Base-by-base conservation (phyloP, 1,139 yeast species). In the Kodamaea plutei region DNA sequence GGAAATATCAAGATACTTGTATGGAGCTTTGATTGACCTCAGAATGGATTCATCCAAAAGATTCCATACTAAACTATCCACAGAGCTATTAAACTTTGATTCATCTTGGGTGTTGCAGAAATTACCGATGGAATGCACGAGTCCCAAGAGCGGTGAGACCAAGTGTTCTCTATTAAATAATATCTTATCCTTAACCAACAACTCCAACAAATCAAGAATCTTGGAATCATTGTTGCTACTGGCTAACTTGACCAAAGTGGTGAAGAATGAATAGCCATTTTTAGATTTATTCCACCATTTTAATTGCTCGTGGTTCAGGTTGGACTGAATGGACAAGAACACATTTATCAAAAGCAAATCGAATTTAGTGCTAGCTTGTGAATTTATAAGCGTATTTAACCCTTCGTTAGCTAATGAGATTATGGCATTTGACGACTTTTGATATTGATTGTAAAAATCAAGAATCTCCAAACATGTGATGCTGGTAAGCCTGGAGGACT, bases 1-100 rank as follows among this genome's bases (percentile, higher is more conserved):
- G 2, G 84, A 67, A 36, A 66, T 48, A 49, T 89, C 97, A 33
- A 85, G 70, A 44, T 87, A 89, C 50, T 84, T 87, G 57, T 82
- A 91, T 0, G 96, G 96, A 1, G 85, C 60, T 38, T 76, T 70
- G 33, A 82, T 68, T 38, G 79, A 68, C 42, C 96, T 69, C 1
- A 87, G 64, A 16, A 85, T 68, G 1, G 84, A 64, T 50, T 88
- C 93, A 50, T 88, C 95, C 10, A 89, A 43, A 23, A 85, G 54
- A 10, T 61, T 61, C 81, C 87, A 82, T 17, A 56, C 29, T n/a
- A n/a, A n/a, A n/a, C n/a, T n/a, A n/a, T n/a, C n/a, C n/a, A n/a
- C n/a, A n/a, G n/a, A n/a, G n/a, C n/a, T n/a, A n/a, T n/a, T n/a
- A n/a, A n/a, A n/a, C n/a, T n/a, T n/a, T n/a, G n/a, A n/a, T 10